Conservation (phyloP, 495 filamentous ascomycete genomes). For the Penicillium taxi region DNA sequence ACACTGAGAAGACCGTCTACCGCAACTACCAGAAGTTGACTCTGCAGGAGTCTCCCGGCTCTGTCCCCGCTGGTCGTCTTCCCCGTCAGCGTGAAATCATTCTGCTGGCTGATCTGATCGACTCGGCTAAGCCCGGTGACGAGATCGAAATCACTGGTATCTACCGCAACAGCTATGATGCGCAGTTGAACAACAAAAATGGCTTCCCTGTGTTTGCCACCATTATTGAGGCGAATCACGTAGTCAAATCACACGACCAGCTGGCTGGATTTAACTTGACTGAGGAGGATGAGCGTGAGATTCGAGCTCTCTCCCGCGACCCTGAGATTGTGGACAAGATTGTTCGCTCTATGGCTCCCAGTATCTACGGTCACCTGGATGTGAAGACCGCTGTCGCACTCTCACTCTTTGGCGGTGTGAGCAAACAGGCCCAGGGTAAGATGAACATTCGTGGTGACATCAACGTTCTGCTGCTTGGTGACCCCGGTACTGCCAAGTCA, state of each 20-base stretch:
- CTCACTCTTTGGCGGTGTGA: slow-evolving; percentile 90
- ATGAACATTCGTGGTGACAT: slow-evolving; percentile 94
- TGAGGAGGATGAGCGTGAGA: slow-evolving; percentile 89
- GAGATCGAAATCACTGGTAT: slow-evolving; percentile 96
- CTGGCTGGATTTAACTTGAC: slow-evolving; percentile 94
- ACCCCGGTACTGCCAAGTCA: slow-evolving; percentile 97
- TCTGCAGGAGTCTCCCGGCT: slow-evolving; percentile 94
- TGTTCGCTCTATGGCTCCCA: slow-evolving; percentile 87
- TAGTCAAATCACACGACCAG: slow-evolving; percentile 95
- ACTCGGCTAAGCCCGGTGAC: slow-evolving; percentile 93
- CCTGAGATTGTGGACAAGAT: slow-evolving; percentile 93
- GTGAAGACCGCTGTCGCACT: slow-evolving; percentile 97
- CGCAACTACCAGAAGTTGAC: slow-evolving; percentile 98
- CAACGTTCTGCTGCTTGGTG: slow-evolving; percentile 93
- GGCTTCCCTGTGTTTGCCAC: slow-evolving; percentile 99
- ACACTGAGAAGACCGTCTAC: slow-evolving; percentile 98
- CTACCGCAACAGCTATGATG: slow-evolving; percentile 98
- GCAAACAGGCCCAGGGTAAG: slow-evolving; percentile 79
- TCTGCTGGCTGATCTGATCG: slow-evolving; percentile 94
- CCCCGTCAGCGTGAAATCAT: slow-evolving; percentile 93
- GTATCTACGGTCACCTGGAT: slow-evolving; percentile 94
- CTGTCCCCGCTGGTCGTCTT: slow-evolving; percentile 91
- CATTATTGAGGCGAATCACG: slow-evolving; percentile 93
- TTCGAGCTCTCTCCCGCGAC: slow-evolving; percentile 78
- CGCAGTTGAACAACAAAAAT: slow-evolving; percentile 96